Conservation (phyloP, 345 rosid species). For the Erysimum cheiranthoides region DNA sequence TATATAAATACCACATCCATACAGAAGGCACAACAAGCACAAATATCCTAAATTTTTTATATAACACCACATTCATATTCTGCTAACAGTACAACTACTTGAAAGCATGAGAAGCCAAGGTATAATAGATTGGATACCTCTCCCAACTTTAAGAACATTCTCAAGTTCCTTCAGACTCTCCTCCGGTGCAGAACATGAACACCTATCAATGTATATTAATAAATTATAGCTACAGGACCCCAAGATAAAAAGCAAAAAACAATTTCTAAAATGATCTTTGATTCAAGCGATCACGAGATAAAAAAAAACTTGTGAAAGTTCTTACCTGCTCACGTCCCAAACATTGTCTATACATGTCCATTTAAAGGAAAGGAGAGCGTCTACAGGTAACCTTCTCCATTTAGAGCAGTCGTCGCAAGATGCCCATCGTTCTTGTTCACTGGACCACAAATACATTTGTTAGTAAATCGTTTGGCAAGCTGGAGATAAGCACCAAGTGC, state of each 20-base stretch:
- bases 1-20: no score
- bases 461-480: conserved; percentile 19
- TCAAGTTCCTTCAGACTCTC: conserved; percentile 67
- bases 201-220: conserved; percentile 49
- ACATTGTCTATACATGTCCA: conserved; percentile 81
- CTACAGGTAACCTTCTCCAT: conserved; percentile 80
- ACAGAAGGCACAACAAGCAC: conserved; percentile 3
- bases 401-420: conserved; percentile 85
- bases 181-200: conserved; percentile 71
- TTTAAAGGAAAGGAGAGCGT: conserved; percentile 73
- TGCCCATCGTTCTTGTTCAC: conserved; percentile 83
- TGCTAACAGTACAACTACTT: conserved; percentile 1
- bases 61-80: not conserved
- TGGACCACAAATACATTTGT: conserved; percentile 38
- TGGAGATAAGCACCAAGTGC: conserved; percentile 6
- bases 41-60: not conserved
- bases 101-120: conserved; percentile 26
- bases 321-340: conserved; percentile 75
- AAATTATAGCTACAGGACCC: conserved; percentile 7
- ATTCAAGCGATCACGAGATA: not conserved
- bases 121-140: conserved; percentile 53
- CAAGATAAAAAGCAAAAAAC: not conserved
- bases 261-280: not conserved
- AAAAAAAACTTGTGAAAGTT: not conserved
- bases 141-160: conserved; percentile 54